Evolutionary conservation across 2,329 filamentous ascomycete genomes (phyloP).

Genomic region (Diplocarpon mali): DNA sequence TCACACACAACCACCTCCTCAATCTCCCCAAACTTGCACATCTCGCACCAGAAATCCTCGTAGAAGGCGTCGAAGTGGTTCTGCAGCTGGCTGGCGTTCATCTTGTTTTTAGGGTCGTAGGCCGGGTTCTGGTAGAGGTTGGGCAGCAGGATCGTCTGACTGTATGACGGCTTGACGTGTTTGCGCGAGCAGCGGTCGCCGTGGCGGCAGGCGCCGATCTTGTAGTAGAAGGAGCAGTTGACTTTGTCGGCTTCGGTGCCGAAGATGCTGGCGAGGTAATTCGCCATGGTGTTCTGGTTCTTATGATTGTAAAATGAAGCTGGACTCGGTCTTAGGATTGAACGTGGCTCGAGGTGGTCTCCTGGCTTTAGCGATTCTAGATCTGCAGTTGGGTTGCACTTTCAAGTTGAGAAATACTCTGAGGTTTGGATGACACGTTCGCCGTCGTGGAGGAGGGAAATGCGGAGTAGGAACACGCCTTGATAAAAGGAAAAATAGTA

Average conservation of each 20-base stretch:
- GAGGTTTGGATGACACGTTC: no score
- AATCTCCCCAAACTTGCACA: constrained; percentile 96
- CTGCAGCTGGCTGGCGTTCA: constrained; percentile 92
- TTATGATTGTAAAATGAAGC: not conserved
- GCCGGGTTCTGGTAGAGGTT: constrained; percentile 99
- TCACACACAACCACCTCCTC: constrained; percentile 98
- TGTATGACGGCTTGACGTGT: constrained; percentile 98
- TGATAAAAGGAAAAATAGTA: no score
- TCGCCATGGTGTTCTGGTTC: constrained; percentile 54
- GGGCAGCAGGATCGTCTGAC: constrained; percentile 92
- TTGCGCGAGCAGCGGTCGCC: constrained; percentile 97
- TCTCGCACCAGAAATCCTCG: constrained; percentile 99
- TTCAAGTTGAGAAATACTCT: no score
- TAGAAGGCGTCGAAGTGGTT: constrained; percentile 99
- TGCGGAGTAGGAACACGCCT: no score
- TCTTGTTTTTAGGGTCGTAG: constrained; percentile 92
- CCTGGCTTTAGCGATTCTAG: no score
- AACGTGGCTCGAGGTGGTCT: not conserved
- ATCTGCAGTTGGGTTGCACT: no score
- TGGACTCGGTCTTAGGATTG: not conserved
- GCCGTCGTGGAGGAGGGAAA: no score
- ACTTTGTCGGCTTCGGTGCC: constrained; percentile 99
- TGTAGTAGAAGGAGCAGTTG: constrained; percentile 99
- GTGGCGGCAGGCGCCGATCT: constrained; percentile 97
- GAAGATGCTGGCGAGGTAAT: constrained; percentile 98